Percentiles rank a stretch among this genome's conserved stretches.
phyloP scores from a whole-genome alignment of 2,329 filamentous ascomycete genomes.

The Verruconis gallopava region DNA sequence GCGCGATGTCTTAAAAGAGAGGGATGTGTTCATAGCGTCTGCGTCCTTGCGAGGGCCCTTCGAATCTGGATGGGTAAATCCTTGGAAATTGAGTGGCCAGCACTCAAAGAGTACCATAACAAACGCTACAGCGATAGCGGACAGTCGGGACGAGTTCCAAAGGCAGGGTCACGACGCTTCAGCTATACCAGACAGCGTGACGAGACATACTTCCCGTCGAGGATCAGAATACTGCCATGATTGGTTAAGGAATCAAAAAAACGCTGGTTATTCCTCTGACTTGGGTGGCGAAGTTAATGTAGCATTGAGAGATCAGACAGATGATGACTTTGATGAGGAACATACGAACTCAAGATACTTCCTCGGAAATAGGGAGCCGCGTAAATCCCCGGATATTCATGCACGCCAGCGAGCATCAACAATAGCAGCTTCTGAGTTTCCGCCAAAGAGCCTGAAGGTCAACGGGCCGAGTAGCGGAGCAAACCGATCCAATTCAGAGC shows the following conservation, averaged over 20 bases:
- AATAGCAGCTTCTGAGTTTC: no score
- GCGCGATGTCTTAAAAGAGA: slow-evolving; percentile 43
- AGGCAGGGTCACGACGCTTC: no score
- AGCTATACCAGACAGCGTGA: slow-evolving; percentile 5
- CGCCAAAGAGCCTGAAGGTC: not conserved
- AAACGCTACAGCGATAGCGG: not conserved
- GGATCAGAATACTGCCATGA: slow-evolving; percentile 8
- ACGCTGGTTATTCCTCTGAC: not conserved
- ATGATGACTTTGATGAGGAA: no score
- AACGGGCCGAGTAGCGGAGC: not conserved
- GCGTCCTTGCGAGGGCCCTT: slow-evolving; percentile 52
- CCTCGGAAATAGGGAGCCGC: no score
- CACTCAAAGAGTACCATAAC: not conserved
- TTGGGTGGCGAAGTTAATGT: no score
- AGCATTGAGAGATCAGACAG: no score
- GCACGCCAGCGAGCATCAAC: no score
- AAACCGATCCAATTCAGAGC: not conserved
- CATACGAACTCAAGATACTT: no score
- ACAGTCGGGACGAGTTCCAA: no score
- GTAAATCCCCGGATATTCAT: no score
- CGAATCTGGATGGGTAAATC: slow-evolving; percentile 24
- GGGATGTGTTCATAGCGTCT: slow-evolving; percentile 44
- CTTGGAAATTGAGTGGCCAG: slow-evolving; percentile 18
- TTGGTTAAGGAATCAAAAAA: not conserved
- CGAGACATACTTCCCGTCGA: slow-evolving; percentile 7